Percentiles rank a stretch among this genome's conserved stretches.
phyloP scores from a whole-genome alignment of 2,329 filamentous ascomycete genomes.

The Lachnellula willkommii region DNA sequence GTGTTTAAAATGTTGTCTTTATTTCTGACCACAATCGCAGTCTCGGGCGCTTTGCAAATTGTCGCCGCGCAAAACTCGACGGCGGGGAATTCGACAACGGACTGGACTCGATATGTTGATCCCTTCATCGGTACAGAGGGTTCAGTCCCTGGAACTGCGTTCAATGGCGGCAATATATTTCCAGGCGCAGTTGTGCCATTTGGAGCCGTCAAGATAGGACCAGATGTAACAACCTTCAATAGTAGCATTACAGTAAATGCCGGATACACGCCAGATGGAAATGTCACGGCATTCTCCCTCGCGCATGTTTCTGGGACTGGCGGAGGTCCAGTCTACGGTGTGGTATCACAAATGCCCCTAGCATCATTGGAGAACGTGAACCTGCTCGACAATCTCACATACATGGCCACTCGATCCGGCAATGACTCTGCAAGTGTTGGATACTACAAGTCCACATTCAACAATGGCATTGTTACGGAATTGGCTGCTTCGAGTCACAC shows the following conservation, averaged over 20 bases:
- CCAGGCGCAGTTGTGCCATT: constrained; percentile 12
- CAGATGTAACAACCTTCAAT: background rate
- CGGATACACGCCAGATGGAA: constrained; percentile 38
- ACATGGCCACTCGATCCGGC: constrained; percentile 39
- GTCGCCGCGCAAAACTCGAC: background rate
- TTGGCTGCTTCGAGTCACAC: constrained; percentile 45
- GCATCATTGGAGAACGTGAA: constrained; percentile 33
- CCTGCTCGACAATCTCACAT: constrained; percentile 44
- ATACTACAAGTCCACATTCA: constrained; percentile 47
- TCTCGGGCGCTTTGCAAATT: background rate
- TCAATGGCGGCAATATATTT: constrained; percentile 30
- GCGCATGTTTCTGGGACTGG: constrained; percentile 54
- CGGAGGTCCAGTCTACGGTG: constrained; percentile 54
- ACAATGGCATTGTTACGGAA: constrained; percentile 45
- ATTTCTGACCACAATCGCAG: background rate
- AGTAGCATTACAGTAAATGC: constrained; percentile 26
- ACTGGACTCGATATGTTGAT: constrained; percentile 43
- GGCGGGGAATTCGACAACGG: constrained; percentile 1
- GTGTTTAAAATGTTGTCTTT: too few species aligned
- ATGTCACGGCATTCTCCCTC: constrained; percentile 46
- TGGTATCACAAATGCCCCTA: constrained; percentile 46
- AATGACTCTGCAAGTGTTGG: constrained; percentile 45
- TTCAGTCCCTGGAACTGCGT: constrained; percentile 39
- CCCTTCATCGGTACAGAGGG: constrained; percentile 47
- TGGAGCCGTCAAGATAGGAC: constrained; percentile 26